These are phyloP conservation scores for Solanum virginianum DNA, from an alignment of 257 asterid genomes.

Conservation along the genomic window DNA sequence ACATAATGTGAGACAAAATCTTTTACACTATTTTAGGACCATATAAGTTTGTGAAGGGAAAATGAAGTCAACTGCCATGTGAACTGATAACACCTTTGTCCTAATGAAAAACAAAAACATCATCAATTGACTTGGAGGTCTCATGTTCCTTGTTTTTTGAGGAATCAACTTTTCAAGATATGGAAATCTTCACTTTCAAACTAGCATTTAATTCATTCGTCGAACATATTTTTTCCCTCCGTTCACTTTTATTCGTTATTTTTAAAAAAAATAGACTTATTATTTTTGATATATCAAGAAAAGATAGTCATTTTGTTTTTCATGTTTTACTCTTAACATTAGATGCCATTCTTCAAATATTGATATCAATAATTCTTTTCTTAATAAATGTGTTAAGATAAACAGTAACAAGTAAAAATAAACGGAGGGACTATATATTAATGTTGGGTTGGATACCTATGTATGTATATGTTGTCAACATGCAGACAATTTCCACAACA, in stretches of 20 bases:
- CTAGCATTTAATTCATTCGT: neutral
- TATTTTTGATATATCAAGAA: too few relatives aligned
- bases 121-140: neutral
- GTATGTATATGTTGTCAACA: neutral
- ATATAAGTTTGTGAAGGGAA: neutral
- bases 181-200: neutral
- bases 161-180: neutral
- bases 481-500: neutral
- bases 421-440: neutral
- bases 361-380: too few relatives aligned
- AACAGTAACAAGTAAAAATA: too few relatives aligned
- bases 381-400: too few relatives aligned
- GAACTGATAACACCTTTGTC: neutral
- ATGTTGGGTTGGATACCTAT: neutral
- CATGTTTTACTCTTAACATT: too few relatives aligned
- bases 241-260: too few relatives aligned
- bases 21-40: neutral
- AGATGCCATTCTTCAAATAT: too few relatives aligned
- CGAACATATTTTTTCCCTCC: neutral
- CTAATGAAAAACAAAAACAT: neutral
- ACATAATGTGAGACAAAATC: neutral
- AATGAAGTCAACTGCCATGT: neutral
- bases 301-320: too few relatives aligned
- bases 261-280: too few relatives aligned
- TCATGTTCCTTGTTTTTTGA: neutral